Evolutionary conservation across 768 basidiomycete genomes (phyloP).

Genomic region (Serendipita sp.): DNA sequence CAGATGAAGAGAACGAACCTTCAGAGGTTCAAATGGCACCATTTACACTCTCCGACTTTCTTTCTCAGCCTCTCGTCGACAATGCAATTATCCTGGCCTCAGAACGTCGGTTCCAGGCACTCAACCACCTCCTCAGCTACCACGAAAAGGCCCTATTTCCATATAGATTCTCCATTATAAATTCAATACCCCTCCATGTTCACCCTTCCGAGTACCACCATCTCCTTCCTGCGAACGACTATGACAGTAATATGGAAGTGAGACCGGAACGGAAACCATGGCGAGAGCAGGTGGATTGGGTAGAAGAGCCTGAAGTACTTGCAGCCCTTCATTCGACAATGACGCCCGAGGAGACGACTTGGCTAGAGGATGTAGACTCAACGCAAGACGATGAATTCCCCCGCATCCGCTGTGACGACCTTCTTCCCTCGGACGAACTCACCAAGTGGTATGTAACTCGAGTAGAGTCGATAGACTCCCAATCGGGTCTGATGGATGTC

Average conservation of each 20-base stretch:
- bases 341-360: constrained; percentile 3
- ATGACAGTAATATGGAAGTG: constrained; percentile 29
- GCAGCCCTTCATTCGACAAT: constrained; percentile 22
- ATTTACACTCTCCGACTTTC: constrained; percentile 46
- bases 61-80: constrained; percentile 38
- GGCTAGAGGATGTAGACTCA: constrained; percentile 9
- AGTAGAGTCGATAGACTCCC: constrained; percentile 41
- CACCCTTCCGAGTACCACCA: constrained; percentile 44
- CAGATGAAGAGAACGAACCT: constrained; percentile 16
- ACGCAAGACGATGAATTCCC: constrained; percentile 6
- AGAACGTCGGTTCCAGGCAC: constrained; percentile 36
- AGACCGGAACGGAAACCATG: constrained; percentile 22
- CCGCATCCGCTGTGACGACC: constrained; percentile 12
- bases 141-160: constrained; percentile 49
- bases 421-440: constrained; percentile 35
- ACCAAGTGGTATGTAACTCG: constrained; percentile 59
- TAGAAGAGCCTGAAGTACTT: constrained; percentile 32
- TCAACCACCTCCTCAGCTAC: constrained; percentile 39
- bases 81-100: constrained; percentile 54
- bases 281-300: constrained; percentile 43
- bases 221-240: constrained; percentile 48
- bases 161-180: constrained; percentile 50
- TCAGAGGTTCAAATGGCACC: constrained; percentile 17
- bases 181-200: constrained; percentile 57
- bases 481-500: constrained; percentile 60